Evolutionary conservation across 306 rosid genomes (phyloP), one percentile per base, ranked within the genome.

Genomic region (Ziziphus jujuba): DNA sequence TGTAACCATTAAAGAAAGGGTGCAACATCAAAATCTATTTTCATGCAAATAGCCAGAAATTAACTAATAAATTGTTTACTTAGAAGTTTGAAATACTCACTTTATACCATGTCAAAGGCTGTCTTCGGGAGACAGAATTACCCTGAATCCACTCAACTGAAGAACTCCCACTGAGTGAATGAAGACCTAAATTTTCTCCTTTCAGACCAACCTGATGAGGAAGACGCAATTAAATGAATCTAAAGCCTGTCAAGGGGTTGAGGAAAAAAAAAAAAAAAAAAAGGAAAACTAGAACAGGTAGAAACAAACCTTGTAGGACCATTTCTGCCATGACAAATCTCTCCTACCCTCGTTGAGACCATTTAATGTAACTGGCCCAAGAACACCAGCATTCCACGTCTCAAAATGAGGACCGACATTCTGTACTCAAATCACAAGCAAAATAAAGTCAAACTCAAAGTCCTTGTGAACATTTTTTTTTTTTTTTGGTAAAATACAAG

Each of bases 371-470:
- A 90, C 83, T 16, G 97, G 99, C 57, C 99, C 97, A 21, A 95
- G 95, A 74, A 95, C 76, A 66, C 99, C 99, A 59, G 96, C 91
- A 52, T 95, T 95, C 99, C 97, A 95, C 74, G 81, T 95, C 81
- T 95, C 99, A 59, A 82, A 95, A 87, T 88, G 99, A 50, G 97
- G 96, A 71, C 99, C 99, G 53, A 91, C 91, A 76, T 95, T 90
- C 99, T 95, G 84, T 36, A 75, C 3, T 54, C 61, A 52, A 59
- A 77, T 21, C 53, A 59, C n/a, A 81, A 33, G 69, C 28, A 66
- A 45, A 50, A 36, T 57, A 65, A 22, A 28, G 31, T 76, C 75
- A 74, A 49, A 61, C 33, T 54, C 28, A 19, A 54, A 25, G 9
- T 49, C 54, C 21, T 17, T 21, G 16, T 49, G 21, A 49, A 49